Conservation (phyloP, 805 yeast species). For the Maudiozyma barnettii region DNA sequence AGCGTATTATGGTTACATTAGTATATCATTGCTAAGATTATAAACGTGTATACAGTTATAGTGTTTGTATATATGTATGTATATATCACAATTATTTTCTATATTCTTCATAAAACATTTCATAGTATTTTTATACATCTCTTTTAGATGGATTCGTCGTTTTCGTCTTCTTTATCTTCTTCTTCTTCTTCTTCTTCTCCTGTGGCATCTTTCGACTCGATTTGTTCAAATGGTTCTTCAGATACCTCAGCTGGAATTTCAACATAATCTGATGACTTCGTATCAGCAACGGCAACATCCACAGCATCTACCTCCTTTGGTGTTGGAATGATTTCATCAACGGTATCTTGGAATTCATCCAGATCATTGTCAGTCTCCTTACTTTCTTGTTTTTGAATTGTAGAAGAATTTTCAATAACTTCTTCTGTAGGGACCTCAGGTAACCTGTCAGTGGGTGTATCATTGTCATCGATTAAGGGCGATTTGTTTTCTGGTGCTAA, state of each 20-base stretch:
- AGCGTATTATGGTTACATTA: not conserved
- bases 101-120: not conserved
- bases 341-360: conserved; percentile 29
- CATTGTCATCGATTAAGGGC: not conserved
- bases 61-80: not conserved
- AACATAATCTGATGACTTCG: conserved; percentile 1
- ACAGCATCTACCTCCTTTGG: not conserved
- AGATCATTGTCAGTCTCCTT: conserved; percentile 23
- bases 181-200: too few relatives aligned
- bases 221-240: conserved; percentile 3
- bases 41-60: not conserved
- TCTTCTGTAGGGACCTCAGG: conserved; percentile 26
- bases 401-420: not conserved
- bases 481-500: not conserved
- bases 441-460: not conserved
- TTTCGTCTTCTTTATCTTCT: too few relatives aligned
- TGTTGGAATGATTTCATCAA: conserved; percentile 8
- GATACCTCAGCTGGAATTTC: conserved; percentile 2
- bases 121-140: not conserved
- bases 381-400: not conserved
- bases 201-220: not conserved
- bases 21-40: not conserved
- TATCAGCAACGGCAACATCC: not conserved
- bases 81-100: not conserved
- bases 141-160: not conserved